These are phyloP conservation scores for Barbarea vulgaris DNA, from an alignment of 345 rosid genomes.

Conservation along the genomic window DNA sequence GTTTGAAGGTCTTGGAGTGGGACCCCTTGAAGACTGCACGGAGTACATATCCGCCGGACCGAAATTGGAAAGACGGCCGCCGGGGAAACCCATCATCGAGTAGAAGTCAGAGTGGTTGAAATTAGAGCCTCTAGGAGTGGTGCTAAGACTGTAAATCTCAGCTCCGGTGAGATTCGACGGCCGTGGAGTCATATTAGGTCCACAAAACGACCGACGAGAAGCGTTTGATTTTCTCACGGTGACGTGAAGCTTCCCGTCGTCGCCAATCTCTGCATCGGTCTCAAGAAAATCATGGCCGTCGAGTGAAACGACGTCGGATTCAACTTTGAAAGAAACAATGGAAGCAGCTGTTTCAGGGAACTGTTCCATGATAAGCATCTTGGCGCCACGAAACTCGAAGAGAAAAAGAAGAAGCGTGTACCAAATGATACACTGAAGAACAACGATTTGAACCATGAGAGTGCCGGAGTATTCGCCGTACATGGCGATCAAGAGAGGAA, in stretches of 20 bases:
- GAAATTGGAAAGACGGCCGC: constrained; percentile 75
- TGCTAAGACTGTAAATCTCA: constrained; percentile 88
- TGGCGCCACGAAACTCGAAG: constrained; percentile 95
- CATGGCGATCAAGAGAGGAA: constrained; percentile 94
- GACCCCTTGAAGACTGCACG: constrained; percentile 74
- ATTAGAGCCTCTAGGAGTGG: constrained; percentile 92
- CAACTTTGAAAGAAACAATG: constrained; percentile 85
- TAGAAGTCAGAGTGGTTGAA: constrained; percentile 88
- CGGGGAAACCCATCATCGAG: constrained; percentile 86
- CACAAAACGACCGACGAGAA: constrained; percentile 66
- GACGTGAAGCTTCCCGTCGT: constrained; percentile 89
- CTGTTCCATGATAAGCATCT: constrained; percentile 89
- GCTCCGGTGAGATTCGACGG: constrained; percentile 94
- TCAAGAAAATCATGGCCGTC: constrained; percentile 80
- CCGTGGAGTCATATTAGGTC: constrained; percentile 70
- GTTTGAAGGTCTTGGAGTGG: constrained; percentile 76
- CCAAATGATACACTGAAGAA: constrained; percentile 96
- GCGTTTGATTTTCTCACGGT: constrained; percentile 90
- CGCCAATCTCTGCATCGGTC: constrained; percentile 83
- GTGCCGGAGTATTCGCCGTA: constrained; percentile 72
- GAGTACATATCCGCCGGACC: constrained; percentile 83
- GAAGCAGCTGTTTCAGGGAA: constrained; percentile 95
- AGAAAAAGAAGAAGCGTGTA: constrained; percentile 88
- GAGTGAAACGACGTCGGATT: constrained; percentile 86
- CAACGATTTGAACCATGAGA: constrained; percentile 96